Evolutionary conservation across 2,329 filamentous ascomycete genomes (phyloP), one percentile per base, ranked within the genome.

Genomic region (Hymenoscyphus repandus): DNA sequence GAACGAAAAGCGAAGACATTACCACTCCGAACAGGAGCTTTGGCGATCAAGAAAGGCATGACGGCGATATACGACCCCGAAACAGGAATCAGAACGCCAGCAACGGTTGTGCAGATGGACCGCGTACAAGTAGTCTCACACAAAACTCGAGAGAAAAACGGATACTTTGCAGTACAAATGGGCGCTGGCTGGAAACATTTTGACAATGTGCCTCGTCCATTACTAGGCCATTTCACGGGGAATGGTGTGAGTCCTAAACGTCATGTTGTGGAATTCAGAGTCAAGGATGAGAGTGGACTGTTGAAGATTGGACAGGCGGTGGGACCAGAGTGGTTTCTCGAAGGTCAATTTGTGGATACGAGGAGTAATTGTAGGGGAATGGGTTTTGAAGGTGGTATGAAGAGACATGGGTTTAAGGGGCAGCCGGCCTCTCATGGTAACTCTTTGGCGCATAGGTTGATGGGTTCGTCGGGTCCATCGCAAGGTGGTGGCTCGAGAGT

Each of bases 341-440:
- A 85, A 65, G 93, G 93, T 15, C 90, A 96, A 72, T 95, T 83
- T 70, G 86, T 99, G 53, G 93, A 99, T 72, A 84, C 90, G 48
- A 79, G 85, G 63, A 85, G 83, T 44, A 82, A 86, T 65, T 86
- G 83, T 61, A 82, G 88, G 66, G 93, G 93, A 47, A 92, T 90
- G 80, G 93, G 93, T 6, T 99, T 96, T 68, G 89, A 87, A 9
- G 93, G 93, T 79, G 93, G 89, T 60, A 99, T 99, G 93, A 99
- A 99, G 82, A 80, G 88, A 61, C 88, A 92, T 73, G 90, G 90
- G 32, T 97, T 93, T 71, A 70, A 75, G 30, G 93, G 93, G 63
- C 93, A 99, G 74, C 86, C 84, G 61, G 88, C 90, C 51, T 91
- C 85, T 62, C 93, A 99, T 79, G 93, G 93, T 79, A 92, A 95